phyloP scores from a whole-genome alignment of 83 land plant species.

The Diphasiastrum complanatum region DNA sequence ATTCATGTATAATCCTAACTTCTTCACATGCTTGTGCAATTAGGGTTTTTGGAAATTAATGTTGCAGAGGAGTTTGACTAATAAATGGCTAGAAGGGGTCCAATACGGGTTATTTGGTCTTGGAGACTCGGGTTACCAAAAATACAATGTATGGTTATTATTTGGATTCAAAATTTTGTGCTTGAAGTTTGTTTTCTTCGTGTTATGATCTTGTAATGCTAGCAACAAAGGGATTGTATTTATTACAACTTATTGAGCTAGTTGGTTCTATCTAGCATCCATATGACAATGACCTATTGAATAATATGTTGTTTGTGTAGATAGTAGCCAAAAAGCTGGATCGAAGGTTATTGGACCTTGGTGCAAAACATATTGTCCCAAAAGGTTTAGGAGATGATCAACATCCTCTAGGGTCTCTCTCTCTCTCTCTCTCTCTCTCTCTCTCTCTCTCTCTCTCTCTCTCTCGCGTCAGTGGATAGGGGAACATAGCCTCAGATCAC shows the following conservation, averaged over 20 bases:
- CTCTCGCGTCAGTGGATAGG: not conserved
- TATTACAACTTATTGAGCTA: too few species aligned
- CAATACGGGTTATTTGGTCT: conserved; percentile 84
- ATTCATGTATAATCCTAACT: conserved; percentile 1
- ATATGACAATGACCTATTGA: not conserved
- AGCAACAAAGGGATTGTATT: not conserved
- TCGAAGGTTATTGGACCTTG: not conserved
- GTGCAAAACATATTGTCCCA: not conserved
- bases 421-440: not conserved
- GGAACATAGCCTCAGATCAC: not conserved
- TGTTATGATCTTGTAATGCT: not conserved
- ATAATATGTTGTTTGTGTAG: conserved; percentile 1
- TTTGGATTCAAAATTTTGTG: not conserved
- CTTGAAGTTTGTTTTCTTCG: not conserved
- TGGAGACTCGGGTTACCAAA: conserved; percentile 95
- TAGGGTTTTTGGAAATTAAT: conserved; percentile 89
- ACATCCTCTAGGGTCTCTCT: conserved; percentile 9
- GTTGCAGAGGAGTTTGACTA: conserved; percentile 52
- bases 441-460: conserved; percentile 13
- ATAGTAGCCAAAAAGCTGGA: conserved; percentile 7
- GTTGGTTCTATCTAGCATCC: too few species aligned
- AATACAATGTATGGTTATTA: conserved; percentile 65
- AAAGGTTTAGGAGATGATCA: conserved; percentile 12
- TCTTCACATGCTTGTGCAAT: not conserved
- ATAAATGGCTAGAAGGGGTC: conserved; percentile 55